phyloP scores from a whole-genome alignment of 208 protist genomes.

The Trichomonas gallinae region DNA sequence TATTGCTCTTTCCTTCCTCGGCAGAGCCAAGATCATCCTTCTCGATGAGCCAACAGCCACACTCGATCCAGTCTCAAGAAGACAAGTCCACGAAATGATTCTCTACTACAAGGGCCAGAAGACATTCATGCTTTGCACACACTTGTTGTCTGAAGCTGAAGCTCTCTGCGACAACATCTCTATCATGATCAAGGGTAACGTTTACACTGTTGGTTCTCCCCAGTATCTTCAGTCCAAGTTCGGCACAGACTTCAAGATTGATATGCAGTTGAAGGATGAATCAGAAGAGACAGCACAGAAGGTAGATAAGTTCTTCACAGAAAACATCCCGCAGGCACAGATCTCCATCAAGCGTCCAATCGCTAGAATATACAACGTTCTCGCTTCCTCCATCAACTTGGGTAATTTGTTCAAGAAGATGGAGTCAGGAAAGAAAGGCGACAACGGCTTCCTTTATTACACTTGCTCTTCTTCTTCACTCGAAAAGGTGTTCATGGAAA shows the following conservation, averaged over 20 bases:
- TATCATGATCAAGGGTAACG: slow-evolving; percentile 15
- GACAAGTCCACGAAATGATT: not conserved
- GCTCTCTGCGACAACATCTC: not conserved
- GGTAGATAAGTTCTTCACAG: not conserved
- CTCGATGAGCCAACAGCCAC: slow-evolving; percentile 18
- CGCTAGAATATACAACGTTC: not conserved
- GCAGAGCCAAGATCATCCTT: not conserved
- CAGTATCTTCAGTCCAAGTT: not conserved
- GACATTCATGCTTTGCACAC: slow-evolving; percentile 14
- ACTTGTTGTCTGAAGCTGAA: not conserved
- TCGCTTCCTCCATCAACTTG: not conserved
- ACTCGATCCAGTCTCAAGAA: not conserved
- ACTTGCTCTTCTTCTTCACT: slow-evolving; percentile 8
- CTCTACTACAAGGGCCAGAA: not conserved
- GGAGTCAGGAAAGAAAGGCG: not conserved
- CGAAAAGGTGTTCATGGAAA: not conserved
- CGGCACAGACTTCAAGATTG: not conserved
- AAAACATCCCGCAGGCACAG: not conserved
- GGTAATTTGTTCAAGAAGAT: not conserved
- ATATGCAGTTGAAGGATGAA: not conserved
- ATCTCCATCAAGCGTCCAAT: not conserved
- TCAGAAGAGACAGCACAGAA: not conserved
- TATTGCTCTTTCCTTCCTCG: not conserved
- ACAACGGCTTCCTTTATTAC: not conserved
- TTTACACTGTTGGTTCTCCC: not conserved